A percentile compares a stretch with the other conserved stretches of the same genome.
phyloP scores from a whole-genome alignment of 345 rosid species.

The Dovyalis caffra region DNA sequence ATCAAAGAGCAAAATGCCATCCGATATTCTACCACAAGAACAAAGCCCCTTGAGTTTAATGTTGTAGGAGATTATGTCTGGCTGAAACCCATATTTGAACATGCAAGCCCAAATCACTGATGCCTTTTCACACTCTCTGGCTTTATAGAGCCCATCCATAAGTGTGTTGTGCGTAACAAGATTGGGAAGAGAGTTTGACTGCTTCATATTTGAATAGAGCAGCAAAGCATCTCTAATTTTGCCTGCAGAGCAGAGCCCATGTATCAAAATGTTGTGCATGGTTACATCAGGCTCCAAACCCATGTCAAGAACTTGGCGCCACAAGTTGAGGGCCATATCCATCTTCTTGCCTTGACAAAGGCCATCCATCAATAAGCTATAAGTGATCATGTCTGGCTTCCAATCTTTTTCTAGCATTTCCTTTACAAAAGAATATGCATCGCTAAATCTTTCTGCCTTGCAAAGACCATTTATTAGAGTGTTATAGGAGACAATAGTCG shows the following conservation, averaged over 20 bases:
- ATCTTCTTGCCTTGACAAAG: conserved; percentile 67
- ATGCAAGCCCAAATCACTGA: conserved; percentile 65
- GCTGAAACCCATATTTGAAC: conserved; percentile 47
- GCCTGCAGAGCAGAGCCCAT: conserved; percentile 74
- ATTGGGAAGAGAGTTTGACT: conserved; percentile 54
- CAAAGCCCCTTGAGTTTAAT: conserved; percentile 73
- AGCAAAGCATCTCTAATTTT: conserved; percentile 65
- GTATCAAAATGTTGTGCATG: conserved; percentile 78
- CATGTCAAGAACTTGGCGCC: conserved; percentile 54
- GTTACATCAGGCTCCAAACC: conserved; percentile 66
- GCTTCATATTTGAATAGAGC: conserved; percentile 57
- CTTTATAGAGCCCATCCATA: conserved; percentile 77
- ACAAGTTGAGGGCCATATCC: conserved; percentile 60
- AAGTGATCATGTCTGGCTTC: conserved; percentile 75
- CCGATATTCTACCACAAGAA: conserved; percentile 53
- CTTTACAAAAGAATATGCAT: conserved; percentile 60
- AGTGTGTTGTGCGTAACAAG: conserved; percentile 80
- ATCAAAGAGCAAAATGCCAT: conserved; percentile 59
- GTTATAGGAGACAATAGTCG: conserved; percentile 65
- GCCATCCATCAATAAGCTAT: conserved; percentile 72
- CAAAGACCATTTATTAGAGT: conserved; percentile 70
- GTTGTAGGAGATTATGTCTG: conserved; percentile 83
- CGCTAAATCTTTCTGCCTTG: conserved; percentile 65
- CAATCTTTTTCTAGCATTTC: conserved; percentile 72
- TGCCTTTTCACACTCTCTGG: conserved; percentile 56